Evolutionary conservation across 2,329 filamentous ascomycete genomes (phyloP).

Genomic region (Fusarium subglutinans): DNA sequence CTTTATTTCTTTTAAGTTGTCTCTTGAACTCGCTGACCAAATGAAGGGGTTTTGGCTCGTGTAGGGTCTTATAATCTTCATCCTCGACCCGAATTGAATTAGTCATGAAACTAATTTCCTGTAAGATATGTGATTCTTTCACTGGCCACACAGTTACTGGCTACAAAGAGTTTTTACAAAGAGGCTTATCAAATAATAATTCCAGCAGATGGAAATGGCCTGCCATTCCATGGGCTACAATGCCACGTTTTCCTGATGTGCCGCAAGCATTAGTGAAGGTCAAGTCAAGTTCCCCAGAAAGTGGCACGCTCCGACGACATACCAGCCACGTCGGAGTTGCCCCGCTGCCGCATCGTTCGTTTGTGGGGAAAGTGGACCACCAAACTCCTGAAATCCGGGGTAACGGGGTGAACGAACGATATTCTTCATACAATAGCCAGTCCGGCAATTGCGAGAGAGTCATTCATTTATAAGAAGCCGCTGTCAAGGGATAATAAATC

Average conservation of each 20-base stretch:
- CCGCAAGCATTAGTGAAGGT: neutral
- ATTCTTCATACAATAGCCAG: neutral
- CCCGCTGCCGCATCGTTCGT: neutral
- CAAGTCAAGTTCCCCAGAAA: neutral
- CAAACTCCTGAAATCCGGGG: neutral
- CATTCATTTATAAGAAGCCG: neutral
- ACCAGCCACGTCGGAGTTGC: neutral
- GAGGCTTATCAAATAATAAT: fast-evolving
- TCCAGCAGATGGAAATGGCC: fast-evolving
- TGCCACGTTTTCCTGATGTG: fast-evolving
- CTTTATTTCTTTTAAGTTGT: fast-evolving
- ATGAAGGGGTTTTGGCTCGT: too few relatives aligned
- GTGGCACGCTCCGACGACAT: neutral
- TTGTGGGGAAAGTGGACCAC: neutral
- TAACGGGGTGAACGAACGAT: neutral
- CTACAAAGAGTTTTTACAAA: neutral
- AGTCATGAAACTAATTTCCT: too few relatives aligned
- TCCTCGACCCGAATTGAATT: too few relatives aligned
- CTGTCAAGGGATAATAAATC: neutral
- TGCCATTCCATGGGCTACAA: fast-evolving
- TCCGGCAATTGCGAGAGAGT: neutral
- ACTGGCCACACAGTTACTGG: too few relatives aligned
- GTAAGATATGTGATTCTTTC: too few relatives aligned
- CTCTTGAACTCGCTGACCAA: too few relatives aligned
- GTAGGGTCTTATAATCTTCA: too few relatives aligned